phyloP scores from a whole-genome alignment of 192 early-diverging fungal genomes.

The Podila epicladia region DNA sequence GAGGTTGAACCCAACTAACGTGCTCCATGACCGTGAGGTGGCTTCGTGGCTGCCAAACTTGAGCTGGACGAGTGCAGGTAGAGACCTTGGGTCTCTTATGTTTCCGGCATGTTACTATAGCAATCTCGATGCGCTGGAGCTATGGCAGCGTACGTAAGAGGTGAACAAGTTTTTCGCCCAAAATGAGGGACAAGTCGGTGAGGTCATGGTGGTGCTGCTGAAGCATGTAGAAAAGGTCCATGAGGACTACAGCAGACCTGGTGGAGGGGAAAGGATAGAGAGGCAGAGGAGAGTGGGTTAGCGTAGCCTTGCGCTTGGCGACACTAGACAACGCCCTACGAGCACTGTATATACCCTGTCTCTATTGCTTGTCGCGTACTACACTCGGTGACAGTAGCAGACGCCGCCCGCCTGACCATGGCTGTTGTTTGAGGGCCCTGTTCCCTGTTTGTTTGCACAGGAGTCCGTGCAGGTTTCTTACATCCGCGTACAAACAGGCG shows the following conservation, averaged over 20 bases:
- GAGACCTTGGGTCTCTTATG: background rate
- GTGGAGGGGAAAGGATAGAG: background rate
- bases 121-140: background rate
- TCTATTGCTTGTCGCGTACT: too few relatives aligned
- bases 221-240: background rate
- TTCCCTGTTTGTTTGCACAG: background rate
- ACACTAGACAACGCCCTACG: too few relatives aligned
- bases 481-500: background rate
- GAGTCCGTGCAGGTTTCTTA: background rate
- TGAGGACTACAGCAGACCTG: background rate
- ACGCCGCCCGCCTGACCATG: background rate
- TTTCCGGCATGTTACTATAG: background rate
- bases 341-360: too few relatives aligned
- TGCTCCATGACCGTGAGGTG: background rate
- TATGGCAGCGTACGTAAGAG: background rate
- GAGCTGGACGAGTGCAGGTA: background rate
- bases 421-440: background rate
- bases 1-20: background rate
- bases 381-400: background rate
- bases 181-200: background rate
- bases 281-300: too few relatives aligned
- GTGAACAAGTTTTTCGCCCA: background rate
- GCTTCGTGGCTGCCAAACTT: background rate
- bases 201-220: background rate
- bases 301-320: too few relatives aligned